These are phyloP conservation scores for Zygnema cylindricum DNA, from an alignment of 139 green algal genomes.

Conservation along the genomic window DNA sequence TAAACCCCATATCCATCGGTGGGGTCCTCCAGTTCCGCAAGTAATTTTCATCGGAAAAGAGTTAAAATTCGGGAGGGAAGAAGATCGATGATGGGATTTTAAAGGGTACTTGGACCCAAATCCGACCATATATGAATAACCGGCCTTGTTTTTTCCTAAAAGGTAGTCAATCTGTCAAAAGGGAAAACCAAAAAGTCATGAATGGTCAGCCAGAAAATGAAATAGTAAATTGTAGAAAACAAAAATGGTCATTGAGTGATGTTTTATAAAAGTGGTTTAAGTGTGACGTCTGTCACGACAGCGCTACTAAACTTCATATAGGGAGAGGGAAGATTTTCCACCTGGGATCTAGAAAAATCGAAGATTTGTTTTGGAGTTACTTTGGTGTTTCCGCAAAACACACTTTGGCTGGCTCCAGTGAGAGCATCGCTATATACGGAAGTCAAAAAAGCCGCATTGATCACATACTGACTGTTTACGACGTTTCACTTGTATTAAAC, in stretches of 20 bases:
- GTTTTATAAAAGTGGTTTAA: background rate
- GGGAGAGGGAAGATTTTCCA: background rate
- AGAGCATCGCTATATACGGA: slow-evolving; percentile 39
- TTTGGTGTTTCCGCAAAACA: background rate
- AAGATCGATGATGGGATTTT: slow-evolving; percentile 46
- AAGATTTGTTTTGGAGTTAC: background rate
- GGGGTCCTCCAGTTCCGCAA: background rate
- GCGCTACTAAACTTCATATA: background rate
- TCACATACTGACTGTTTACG: slow-evolving; percentile 47
- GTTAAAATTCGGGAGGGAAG: slow-evolving; percentile 42
- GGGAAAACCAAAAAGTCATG: background rate
- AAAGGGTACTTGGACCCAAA: slow-evolving; percentile 44
- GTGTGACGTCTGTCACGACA: background rate
- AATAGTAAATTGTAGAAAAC: too few relatives aligned
- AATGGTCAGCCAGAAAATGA: background rate
- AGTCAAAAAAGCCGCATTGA: slow-evolving; percentile 4
- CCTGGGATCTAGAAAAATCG: background rate
- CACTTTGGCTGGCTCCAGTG: background rate
- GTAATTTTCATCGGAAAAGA: slow-evolving; percentile 1
- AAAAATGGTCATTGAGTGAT: background rate
- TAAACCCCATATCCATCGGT: slow-evolving; percentile 17
- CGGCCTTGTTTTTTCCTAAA: slow-evolving; percentile 35
- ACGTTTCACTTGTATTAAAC: slow-evolving; percentile 11
- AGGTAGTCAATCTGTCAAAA: slow-evolving; percentile 50
- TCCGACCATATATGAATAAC: slow-evolving; percentile 56